phyloP scores from a whole-genome alignment of 2,329 filamentous ascomycete genomes.

The Sclerotinia trifoliorum region DNA sequence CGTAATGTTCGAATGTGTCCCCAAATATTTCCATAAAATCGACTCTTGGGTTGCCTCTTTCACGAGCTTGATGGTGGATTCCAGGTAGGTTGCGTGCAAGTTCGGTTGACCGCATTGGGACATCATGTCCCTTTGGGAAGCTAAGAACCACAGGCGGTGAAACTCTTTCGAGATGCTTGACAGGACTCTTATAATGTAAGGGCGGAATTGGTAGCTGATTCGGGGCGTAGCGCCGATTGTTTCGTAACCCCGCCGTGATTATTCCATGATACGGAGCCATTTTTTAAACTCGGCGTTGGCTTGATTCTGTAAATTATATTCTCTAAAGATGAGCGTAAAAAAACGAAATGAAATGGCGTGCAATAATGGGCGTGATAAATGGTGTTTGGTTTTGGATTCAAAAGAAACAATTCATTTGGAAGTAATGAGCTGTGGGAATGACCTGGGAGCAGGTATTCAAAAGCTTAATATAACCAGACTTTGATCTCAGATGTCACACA shows the following conservation, averaged over 20 bases:
- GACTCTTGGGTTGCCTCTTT: constrained; percentile 13
- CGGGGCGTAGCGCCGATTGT: not conserved
- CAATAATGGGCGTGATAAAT: not conserved
- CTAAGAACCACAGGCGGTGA: constrained; percentile 14
- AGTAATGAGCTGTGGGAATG: not conserved
- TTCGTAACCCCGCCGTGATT: constrained; percentile 16
- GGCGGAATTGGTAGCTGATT: not conserved
- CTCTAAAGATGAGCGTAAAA: not conserved
- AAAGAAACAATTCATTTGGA: not conserved
- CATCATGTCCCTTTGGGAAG: not conserved
- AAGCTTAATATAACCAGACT: constrained; percentile 12
- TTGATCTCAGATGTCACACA: not conserved
- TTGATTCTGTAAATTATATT: not conserved
- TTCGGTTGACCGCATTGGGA: constrained; percentile 3
- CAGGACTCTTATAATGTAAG: not conserved
- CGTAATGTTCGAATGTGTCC: constrained; percentile 10
- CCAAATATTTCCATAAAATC: constrained; percentile 12
- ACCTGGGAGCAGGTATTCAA: not conserved
- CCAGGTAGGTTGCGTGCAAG: constrained; percentile 14
- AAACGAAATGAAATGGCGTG: not conserved
- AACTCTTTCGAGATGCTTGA: constrained; percentile 10
- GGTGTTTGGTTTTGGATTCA: not conserved
- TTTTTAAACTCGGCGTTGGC: constrained; percentile 6
- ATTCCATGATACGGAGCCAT: constrained; percentile 23
- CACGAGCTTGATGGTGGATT: constrained; percentile 16